Conservation (phyloP, 176 grass and related monocot species). For the Oropetium thomaeum region DNA sequence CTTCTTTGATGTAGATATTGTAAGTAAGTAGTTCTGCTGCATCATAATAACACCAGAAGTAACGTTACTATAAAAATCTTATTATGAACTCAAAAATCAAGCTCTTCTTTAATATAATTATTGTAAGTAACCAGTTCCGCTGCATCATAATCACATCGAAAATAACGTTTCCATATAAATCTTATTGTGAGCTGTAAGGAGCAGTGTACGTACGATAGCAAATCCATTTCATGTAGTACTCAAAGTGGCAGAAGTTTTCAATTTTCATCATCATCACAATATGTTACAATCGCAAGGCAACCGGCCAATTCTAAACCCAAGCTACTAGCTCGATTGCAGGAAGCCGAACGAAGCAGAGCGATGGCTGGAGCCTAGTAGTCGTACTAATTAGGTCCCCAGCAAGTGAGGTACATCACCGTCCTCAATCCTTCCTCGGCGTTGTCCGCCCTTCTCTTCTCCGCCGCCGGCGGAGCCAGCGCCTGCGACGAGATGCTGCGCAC, state of each 20-base stretch:
- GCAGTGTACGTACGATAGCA: background rate
- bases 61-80: no score
- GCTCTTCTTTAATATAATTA: no score
- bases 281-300: slow-evolving; percentile 16
- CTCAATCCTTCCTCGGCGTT: slow-evolving; percentile 50
- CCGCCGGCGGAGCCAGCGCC: background rate
- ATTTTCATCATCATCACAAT: background rate
- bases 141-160: background rate
- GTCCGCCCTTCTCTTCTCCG: slow-evolving; percentile 10
- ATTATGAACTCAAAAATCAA: no score
- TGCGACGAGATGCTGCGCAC: background rate
- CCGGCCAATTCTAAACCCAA: background rate
- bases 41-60: no score
- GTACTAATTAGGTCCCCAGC: slow-evolving; percentile 51
- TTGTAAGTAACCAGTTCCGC: no score
- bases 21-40: no score
- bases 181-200: background rate
- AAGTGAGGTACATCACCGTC: slow-evolving; percentile 57
- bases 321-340: background rate
- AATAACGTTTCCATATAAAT: background rate
- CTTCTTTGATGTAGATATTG: no score
- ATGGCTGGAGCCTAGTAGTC: background rate
- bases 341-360: background rate
- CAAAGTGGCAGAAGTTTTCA: background rate
- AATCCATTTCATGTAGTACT: background rate